phyloP scores from a whole-genome alignment of 2,329 filamentous ascomycete genomes.

The Exophiala phaeomuriformis region DNA sequence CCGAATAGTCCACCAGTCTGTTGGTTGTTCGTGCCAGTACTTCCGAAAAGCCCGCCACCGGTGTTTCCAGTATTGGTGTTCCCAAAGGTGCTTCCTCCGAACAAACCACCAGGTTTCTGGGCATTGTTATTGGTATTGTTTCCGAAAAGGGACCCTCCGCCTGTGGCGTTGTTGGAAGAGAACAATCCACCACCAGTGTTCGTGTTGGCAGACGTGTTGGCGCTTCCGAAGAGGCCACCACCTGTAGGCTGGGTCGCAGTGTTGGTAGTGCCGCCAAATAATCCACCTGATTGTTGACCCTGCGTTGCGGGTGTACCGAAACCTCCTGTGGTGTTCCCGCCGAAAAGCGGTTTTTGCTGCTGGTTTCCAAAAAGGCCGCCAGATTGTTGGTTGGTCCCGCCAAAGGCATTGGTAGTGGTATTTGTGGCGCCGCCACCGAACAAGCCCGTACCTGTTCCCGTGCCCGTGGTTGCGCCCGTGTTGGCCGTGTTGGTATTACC shows the following conservation, averaged over 20 bases:
- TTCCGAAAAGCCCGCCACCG: constrained; percentile 38
- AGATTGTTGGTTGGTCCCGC: constrained; percentile 26
- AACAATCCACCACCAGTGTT: constrained; percentile 35
- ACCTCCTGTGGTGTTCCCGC: constrained; percentile 35
- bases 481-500: constrained; percentile 27
- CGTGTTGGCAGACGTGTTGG: constrained; percentile 22
- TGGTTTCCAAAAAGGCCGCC: constrained; percentile 38
- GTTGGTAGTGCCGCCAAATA: constrained; percentile 37
- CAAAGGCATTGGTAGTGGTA: constrained; percentile 28
- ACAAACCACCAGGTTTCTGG: constrained; percentile 43
- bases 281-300: constrained; percentile 38
- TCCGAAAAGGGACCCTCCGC: constrained; percentile 38
- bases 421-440: constrained; percentile 36
- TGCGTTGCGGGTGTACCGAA: constrained; percentile 35
- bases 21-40: constrained; percentile 31
- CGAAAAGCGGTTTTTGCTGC: constrained; percentile 22
- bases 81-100: constrained; percentile 29
- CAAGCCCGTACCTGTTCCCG: constrained; percentile 40
- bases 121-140: constrained; percentile 44
- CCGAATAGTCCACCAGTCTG: constrained; percentile 24
- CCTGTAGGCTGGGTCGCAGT: constrained; percentile 27
- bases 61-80: constrained; percentile 14
- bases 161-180: constrained; percentile 19
- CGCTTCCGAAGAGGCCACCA: constrained; percentile 24
- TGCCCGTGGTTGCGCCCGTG: constrained; percentile 46